A percentile compares a stretch with the other conserved stretches of the same genome.
Conservation (phyloP, 2,329 filamentous ascomycete genomes). For the Talaromyces sp. region DNA sequence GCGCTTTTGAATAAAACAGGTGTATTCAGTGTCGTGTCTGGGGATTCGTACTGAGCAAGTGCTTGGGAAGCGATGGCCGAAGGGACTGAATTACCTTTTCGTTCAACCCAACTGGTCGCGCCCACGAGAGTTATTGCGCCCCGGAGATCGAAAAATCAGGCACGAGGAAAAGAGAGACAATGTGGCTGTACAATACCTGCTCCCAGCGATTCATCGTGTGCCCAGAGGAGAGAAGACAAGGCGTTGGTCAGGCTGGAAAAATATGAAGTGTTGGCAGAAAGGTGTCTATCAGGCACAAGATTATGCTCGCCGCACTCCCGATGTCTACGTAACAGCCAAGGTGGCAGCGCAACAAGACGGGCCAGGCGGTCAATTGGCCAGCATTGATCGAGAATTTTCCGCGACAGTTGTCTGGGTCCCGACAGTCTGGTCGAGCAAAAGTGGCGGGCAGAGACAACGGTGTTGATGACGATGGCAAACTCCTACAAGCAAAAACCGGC, state of each 20-base stretch:
- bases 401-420: constrained; percentile 1
- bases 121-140: constrained; percentile 18
- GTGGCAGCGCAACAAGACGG: constrained; percentile 4
- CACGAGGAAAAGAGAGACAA: constrained; percentile 16
- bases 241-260: constrained; percentile 12
- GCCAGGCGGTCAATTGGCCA: constrained; percentile 11
- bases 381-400: constrained; percentile 6
- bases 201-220: constrained; percentile 30
- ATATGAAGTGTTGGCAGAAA: constrained; percentile 19
- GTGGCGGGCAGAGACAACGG: neutral
- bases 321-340: constrained; percentile 8
- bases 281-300: constrained; percentile 11
- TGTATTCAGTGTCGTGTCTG: constrained; percentile 11
- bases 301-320: constrained; percentile 1
- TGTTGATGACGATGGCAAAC: neutral
- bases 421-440: constrained; percentile 3
- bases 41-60: constrained; percentile 3
- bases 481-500: constrained; percentile 9
- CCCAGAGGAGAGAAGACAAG: constrained; percentile 17
- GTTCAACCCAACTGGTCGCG: constrained; percentile 6
- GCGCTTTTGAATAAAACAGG: constrained; percentile 3
- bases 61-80: neutral
- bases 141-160: constrained; percentile 13
- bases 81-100: neutral
- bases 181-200: constrained; percentile 18